Base-by-base conservation (phyloP, 768 basidiomycete species). In the Fomitopsis serialis region DNA sequence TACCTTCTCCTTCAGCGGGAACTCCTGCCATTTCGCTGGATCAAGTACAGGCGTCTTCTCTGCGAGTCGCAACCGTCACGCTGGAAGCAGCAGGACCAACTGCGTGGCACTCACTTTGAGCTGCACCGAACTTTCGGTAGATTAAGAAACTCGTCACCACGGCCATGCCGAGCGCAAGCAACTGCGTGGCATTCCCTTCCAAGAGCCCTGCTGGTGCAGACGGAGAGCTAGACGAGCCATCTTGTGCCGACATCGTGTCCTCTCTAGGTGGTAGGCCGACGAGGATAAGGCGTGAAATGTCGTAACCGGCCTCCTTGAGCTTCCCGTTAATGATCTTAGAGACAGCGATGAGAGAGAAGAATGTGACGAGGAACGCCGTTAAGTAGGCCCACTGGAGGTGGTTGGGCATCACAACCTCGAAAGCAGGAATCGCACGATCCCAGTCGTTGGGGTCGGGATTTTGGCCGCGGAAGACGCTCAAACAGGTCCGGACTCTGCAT, bases 1-100 rank as follows among this genome's bases (percentile, higher is more conserved):
- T 45, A 82, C 84, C 71, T 96, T 97, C 61, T 90, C 79, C 50
- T 74, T 71, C 53, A 99, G 81, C 24, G 88, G 78, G 74, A 91
- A 98, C 58, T 85, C 76, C 61, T 87, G 78, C 89, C 93, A 99
- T 53, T 75, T 74, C 57, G 75, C 75, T 15, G 92, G 80, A 70
- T 90, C 78, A 52, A 96, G 76, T 6, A 82, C 82, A 21, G 87
- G 84, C 61, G 84, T 84, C 32, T 81, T 76, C 63, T 78, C 87
- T 89, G 65, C 1, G 52, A 22, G 32, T 52, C 5, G 29, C 37
- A 43, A 36, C 25, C n/a, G n/a, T 50, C 15, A 47, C 44, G 54
- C 49, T 54, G 58, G 17, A 11, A n/a, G 15, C 45, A 43, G 43
- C 48, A 12, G 37, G 42, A 29, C 52, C 22, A 23, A 23, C 29